Conservation (phyloP, 495 filamentous ascomycete species). For the Polyplosphaeria fusca region DNA sequence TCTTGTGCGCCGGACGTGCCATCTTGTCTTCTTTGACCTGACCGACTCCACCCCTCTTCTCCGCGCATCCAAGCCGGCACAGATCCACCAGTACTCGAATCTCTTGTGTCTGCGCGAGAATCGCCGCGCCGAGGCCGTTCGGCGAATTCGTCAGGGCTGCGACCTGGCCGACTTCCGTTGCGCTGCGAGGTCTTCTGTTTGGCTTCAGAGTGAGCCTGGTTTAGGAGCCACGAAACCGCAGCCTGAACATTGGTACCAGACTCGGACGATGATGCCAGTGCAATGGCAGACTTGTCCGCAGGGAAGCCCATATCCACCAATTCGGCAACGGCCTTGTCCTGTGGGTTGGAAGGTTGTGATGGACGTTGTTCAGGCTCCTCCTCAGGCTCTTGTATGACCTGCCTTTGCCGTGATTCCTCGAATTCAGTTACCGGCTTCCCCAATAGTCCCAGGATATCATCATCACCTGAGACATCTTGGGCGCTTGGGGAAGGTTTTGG, state of each 20-base stretch:
- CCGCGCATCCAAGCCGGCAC: constrained; percentile 49
- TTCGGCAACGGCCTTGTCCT: constrained; percentile 81
- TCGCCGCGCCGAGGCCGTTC: constrained; percentile 35
- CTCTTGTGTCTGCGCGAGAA: constrained; percentile 36
- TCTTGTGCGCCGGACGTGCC: constrained; percentile 63
- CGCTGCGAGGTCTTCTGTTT: constrained; percentile 53
- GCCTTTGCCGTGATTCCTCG: too few relatives aligned
- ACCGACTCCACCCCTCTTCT: constrained; percentile 36
- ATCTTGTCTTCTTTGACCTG: constrained; percentile 46
- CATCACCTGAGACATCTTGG: constrained; percentile 53
- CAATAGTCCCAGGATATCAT: constrained; percentile 85
- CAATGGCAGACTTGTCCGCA: constrained; percentile 71
- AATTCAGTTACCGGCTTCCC: constrained; percentile 79
- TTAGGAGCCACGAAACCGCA: constrained; percentile 85
- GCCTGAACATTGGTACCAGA: constrained; percentile 78
- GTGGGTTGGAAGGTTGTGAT: constrained; percentile 49
- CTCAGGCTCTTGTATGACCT: constrained; percentile 47
- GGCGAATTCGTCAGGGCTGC: constrained; percentile 37
- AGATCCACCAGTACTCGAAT: constrained; percentile 38
- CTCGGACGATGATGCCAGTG: constrained; percentile 73
- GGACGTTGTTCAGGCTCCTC: constrained; percentile 33
- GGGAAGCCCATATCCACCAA: constrained; percentile 95
- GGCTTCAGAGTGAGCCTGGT: constrained; percentile 78
- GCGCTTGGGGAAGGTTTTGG: constrained; percentile 44
- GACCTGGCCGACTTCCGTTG: constrained; percentile 16